Percentiles rank a stretch among this genome's conserved stretches.
Evolutionary conservation across 306 rosid genomes (phyloP).

Genomic region (Senna siamea): DNA sequence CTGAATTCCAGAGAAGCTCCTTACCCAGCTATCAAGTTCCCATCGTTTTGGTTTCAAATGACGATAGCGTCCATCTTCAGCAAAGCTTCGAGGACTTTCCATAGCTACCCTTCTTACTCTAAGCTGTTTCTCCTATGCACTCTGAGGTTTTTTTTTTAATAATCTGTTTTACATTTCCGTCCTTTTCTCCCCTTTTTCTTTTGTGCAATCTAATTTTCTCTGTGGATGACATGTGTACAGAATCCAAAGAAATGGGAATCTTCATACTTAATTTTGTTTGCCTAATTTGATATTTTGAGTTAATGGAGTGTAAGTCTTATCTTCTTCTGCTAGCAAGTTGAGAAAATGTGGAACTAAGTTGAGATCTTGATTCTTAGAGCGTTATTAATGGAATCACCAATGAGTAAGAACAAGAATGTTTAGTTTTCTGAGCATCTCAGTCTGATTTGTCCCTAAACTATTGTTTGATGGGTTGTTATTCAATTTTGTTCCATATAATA

Average conservation of each 20-base stretch:
- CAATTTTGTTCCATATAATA: not conserved
- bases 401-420: not conserved
- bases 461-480: not conserved
- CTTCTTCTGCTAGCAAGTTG: not conserved
- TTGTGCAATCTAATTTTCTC: not conserved
- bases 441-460: too few species aligned
- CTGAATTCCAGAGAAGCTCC: constrained; percentile 4
- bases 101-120: constrained; percentile 49
- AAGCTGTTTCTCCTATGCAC: constrained; percentile 69
- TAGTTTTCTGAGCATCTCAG: constrained; percentile 3
- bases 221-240: not conserved
- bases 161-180: not conserved
- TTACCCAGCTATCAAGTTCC: not conserved
- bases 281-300: not conserved
- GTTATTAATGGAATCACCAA: not conserved
- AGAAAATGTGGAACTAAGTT: not conserved
- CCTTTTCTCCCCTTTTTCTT: not conserved
- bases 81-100: constrained; percentile 46
- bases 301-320: not conserved
- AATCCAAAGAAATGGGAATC: not conserved
- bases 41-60: constrained; percentile 44
- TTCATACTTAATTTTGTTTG: not conserved
- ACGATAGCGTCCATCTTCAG: constrained; percentile 58
- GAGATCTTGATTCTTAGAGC: not conserved
- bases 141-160: constrained; percentile 56